Conservation (phyloP, 2,329 filamentous ascomycete species). For the Aureobasidium sp. region DNA sequence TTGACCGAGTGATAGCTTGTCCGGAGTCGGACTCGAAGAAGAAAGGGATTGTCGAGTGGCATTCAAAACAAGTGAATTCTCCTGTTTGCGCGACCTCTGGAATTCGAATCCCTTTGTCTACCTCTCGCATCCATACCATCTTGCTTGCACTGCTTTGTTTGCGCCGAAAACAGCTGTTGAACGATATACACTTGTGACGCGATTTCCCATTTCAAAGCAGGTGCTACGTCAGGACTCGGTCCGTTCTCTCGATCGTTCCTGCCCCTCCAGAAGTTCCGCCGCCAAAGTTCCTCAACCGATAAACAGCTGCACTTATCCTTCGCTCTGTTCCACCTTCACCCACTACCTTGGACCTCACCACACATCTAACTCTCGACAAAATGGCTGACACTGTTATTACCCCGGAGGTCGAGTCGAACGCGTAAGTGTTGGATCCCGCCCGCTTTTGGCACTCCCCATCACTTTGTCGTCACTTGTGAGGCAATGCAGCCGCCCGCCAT, state of each 20-base stretch:
- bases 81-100: neutral
- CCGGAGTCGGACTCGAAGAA: conserved; percentile 11
- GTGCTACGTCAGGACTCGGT: conserved; percentile 5
- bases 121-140: neutral
- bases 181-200: conserved; percentile 6
- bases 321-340: conserved; percentile 8
- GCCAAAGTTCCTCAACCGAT: conserved; percentile 13
- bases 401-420: conserved; percentile 39
- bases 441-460: neutral
- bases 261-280: conserved; percentile 13
- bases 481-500: neutral
- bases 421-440: conserved; percentile 32
- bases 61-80: conserved; percentile 10
- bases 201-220: conserved; percentile 8
- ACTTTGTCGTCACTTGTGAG: neutral
- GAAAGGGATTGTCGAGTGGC: conserved; percentile 9
- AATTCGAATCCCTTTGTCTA: conserved; percentile 5
- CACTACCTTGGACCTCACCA: conserved; percentile 1
- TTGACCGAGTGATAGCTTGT: conserved; percentile 3
- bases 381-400: conserved; percentile 46
- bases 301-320: conserved; percentile 11
- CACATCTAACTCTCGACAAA: conserved; percentile 11
- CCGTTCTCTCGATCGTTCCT: conserved; percentile 9
- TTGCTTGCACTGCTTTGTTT: neutral
- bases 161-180: conserved; percentile 7